Conservation (phyloP, 805 yeast species). For the Cyberlindnera mrakii region DNA sequence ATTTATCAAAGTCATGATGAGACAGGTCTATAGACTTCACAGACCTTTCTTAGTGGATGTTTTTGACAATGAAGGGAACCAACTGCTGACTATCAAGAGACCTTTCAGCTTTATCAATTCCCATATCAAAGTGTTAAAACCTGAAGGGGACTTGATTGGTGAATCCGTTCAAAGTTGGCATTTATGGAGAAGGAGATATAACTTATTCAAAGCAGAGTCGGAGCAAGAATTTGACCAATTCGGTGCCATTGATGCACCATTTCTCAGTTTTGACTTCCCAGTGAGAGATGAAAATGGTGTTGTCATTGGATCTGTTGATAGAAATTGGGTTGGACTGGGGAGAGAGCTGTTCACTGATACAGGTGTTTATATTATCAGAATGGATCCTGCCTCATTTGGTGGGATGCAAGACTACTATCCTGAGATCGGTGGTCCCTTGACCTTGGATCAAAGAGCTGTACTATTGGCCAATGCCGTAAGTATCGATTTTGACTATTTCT, state of each 20-base stretch:
- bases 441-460: slow-evolving; percentile 79
- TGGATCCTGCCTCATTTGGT: slow-evolving; percentile 67
- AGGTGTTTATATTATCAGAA: slow-evolving; percentile 81
- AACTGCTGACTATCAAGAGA: slow-evolving; percentile 61
- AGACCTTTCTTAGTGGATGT: slow-evolving; percentile 79
- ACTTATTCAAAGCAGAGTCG: slow-evolving; percentile 49
- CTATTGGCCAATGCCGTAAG: slow-evolving; percentile 84
- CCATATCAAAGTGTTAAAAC: slow-evolving; percentile 62
- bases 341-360: slow-evolving; percentile 92
- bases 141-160: slow-evolving; percentile 53
- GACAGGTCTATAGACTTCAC: slow-evolving; percentile 81
- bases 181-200: slow-evolving; percentile 84
- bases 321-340: slow-evolving; percentile 94
- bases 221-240: slow-evolving; percentile 58
- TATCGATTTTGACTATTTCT: slow-evolving; percentile 93
- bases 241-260: slow-evolving; percentile 83
- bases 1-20: slow-evolving; percentile 52
- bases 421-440: slow-evolving; percentile 42
- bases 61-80: slow-evolving; percentile 56
- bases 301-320: slow-evolving; percentile 71
- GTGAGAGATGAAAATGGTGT: slow-evolving; percentile 52
- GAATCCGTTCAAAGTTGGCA: slow-evolving; percentile 94
- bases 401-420: slow-evolving; percentile 52
- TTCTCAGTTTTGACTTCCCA: slow-evolving; percentile 82
- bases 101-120: slow-evolving; percentile 89